phyloP scores from a whole-genome alignment of 257 asterid genomes.

The Jacaranda mimosifolia region DNA sequence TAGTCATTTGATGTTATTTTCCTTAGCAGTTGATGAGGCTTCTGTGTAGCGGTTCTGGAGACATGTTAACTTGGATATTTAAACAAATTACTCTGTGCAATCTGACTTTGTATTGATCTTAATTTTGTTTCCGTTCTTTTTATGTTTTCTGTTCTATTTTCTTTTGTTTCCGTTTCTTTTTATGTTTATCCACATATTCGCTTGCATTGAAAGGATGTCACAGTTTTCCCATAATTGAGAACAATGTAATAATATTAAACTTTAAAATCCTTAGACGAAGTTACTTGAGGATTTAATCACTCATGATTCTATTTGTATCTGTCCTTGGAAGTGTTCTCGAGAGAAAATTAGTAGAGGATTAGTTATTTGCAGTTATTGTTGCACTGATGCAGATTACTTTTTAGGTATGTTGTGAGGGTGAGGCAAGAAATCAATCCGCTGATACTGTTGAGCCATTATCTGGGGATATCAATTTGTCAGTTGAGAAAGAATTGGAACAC shows the following conservation, averaged over 20 bases:
- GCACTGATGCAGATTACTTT: conserved; percentile 33
- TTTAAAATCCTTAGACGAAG: conserved; percentile 1
- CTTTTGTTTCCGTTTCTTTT: background rate
- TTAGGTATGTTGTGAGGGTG: conserved; percentile 60
- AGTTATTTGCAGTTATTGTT: conserved; percentile 6
- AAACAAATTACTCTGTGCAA: no score
- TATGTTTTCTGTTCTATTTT: background rate
- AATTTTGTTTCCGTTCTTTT: no score
- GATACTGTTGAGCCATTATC: conserved; percentile 38
- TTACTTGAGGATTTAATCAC: background rate
- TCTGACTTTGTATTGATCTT: no score
- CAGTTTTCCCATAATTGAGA: background rate
- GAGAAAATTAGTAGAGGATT: background rate
- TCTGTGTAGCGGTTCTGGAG: background rate
- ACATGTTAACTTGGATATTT: background rate
- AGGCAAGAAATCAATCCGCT: conserved; percentile 41
- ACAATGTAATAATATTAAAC: background rate
- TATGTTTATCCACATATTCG: background rate
- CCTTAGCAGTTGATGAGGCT: conserved; percentile 1
- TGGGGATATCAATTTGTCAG: conserved; percentile 39
- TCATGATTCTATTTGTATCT: background rate
- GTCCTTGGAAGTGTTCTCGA: background rate
- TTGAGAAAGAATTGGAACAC: conserved; percentile 67
- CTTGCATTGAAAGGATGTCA: background rate
- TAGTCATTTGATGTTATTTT: background rate